Conservation (phyloP, 352 stramenopile genomes). For the Pythium guiyangense region DNA sequence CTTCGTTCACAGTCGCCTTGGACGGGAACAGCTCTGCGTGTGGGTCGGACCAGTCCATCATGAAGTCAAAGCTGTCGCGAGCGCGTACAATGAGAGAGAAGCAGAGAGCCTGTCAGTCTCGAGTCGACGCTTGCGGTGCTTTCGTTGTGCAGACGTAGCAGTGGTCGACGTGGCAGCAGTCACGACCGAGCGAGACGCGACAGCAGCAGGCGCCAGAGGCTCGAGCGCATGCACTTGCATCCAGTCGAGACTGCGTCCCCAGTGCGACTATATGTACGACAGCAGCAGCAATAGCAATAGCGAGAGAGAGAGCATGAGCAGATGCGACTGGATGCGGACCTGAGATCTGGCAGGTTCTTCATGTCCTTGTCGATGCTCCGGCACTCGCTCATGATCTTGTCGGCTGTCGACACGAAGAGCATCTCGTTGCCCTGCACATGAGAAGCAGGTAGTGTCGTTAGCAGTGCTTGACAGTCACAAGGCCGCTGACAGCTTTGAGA, state of each 20-base stretch:
- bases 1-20: slow-evolving; percentile 33
- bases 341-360: slow-evolving; percentile 53
- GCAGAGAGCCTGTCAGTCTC: slow-evolving; percentile 3
- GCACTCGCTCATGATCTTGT: slow-evolving; percentile 61
- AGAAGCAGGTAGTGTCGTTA: background rate
- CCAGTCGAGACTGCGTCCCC: slow-evolving; percentile 4
- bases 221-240: background rate
- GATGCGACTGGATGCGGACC: slow-evolving; percentile 25
- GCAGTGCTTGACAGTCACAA: slow-evolving; percentile 8
- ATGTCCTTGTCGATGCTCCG: slow-evolving; percentile 58
- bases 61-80: slow-evolving; percentile 54
- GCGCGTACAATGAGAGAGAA: slow-evolving; percentile 3
- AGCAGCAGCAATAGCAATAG: slow-evolving; percentile 13
- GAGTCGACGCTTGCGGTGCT: background rate
- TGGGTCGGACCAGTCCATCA: slow-evolving; percentile 47
- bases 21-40: slow-evolving; percentile 41
- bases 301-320: slow-evolving; percentile 1
- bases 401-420: slow-evolving; percentile 60
- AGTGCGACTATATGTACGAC: slow-evolving; percentile 8
- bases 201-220: slow-evolving; percentile 13
- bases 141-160: background rate
- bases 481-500: background rate
- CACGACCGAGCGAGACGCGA: background rate
- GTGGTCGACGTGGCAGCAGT: too few relatives aligned
- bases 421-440: slow-evolving; percentile 45